Evolutionary conservation across 495 filamentous ascomycete species (phyloP), one percentile per base, ranked within the genome.

Genomic region (Xylaria sp.): DNA sequence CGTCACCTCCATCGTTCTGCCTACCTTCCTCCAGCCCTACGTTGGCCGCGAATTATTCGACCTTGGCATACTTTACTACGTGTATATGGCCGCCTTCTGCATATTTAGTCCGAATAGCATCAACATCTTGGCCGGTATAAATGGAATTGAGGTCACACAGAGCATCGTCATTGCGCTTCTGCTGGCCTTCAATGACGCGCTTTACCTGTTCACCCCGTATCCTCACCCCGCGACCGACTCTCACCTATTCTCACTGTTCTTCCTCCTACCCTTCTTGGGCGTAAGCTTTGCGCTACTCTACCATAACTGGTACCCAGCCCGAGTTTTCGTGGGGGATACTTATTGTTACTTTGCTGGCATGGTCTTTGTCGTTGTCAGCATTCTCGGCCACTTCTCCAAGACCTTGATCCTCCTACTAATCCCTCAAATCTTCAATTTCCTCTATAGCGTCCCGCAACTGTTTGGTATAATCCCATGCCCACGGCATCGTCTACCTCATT

Each of bases 291-390:
- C 96, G 1, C 88, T 99, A 31, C 87, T 94, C 73, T 88, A 80
- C 79, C 94, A 99, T 82, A 99, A 99, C 76, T 97, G 94, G 93
- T 99, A 95, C 78, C 96, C 96, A 1, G 93, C 95, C 17, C 90
- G 89, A 67, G 97, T 97, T 1, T 99, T 99, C 76, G 95, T 97
- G 0, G 96, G 96, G 31, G 96, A 99, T 78, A 99, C 96, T 21
- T 99, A 98, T 84, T 99, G 96, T 85, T 99, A 99, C 80, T 97
- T 99, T 75, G 95, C 96, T 0, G 96, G 96, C 69, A 99, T 98
- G 95, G 93, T 97, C 14, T 98, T 99, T 76, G 97, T 94, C 21
- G 94, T 98, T 66, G 96, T 98, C 70, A 93, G 93, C 59, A 97
- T 99, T 70, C 84, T 97, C 29, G 96, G 96, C 1, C 96, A 99